Conservation (phyloP, 495 filamentous ascomycete genomes). For the Penicillium flavigenum region DNA sequence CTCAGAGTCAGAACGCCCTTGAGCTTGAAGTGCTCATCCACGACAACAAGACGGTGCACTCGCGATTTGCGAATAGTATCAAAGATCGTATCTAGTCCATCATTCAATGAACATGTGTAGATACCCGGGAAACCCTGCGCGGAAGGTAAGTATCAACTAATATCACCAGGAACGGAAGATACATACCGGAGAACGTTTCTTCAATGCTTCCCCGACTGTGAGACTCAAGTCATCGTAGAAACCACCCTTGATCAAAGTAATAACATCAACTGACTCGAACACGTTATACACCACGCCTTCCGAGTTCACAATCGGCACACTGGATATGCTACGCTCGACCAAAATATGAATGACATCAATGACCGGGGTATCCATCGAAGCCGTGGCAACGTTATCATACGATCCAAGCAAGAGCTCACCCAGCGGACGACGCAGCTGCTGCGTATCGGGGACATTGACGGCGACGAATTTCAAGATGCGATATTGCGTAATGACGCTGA, state of each 20-base stretch:
- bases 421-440: constrained; percentile 83
- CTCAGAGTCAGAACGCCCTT: constrained; percentile 90
- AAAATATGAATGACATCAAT: constrained; percentile 95
- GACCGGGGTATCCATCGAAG: constrained; percentile 88
- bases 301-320: constrained; percentile 86
- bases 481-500: constrained; percentile 96
- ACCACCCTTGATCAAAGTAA: constrained; percentile 90
- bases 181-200: constrained; percentile 75
- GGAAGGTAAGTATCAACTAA: constrained; percentile 3
- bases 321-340: constrained; percentile 89
- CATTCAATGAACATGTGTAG: constrained; percentile 90
- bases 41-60: constrained; percentile 88
- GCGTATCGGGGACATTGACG: constrained; percentile 90
- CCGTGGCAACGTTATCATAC: constrained; percentile 75
- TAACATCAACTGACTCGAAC: constrained; percentile 97
- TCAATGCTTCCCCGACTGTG: constrained; percentile 84
- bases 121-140: constrained; percentile 87
- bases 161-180: neutral
- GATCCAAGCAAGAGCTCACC: constrained; percentile 84
- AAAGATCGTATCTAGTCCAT: constrained; percentile 92
- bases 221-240: constrained; percentile 87
- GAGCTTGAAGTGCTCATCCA: constrained; percentile 81
- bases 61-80: constrained; percentile 93
- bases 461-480: constrained; percentile 98
- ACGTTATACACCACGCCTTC: constrained; percentile 86